Conservation (phyloP, 257 asterid genomes). For the Przewalskia tangutica region DNA sequence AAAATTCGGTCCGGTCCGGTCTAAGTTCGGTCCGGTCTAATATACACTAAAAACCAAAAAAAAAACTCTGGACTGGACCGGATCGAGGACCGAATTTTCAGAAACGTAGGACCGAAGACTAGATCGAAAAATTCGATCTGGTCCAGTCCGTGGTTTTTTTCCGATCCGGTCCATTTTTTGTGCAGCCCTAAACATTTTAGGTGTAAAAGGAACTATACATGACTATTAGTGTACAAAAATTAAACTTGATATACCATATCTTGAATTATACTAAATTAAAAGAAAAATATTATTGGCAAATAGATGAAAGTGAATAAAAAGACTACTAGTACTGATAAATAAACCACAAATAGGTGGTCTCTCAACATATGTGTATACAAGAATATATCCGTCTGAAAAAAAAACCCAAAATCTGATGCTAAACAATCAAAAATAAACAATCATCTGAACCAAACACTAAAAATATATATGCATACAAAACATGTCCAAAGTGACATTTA, state of each 20-base stretch:
- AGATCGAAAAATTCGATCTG: too few relatives aligned
- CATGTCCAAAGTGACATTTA: neutral
- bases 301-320: neutral
- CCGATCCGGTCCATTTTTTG: too few relatives aligned
- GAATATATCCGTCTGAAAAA: neutral
- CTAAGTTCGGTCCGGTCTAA: too few relatives aligned
- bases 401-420: neutral
- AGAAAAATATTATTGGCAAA: neutral
- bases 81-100: too few relatives aligned
- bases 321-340: neutral
- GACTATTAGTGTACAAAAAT: neutral
- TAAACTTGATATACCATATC: neutral
- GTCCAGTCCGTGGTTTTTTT: too few relatives aligned
- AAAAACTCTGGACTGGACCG: too few relatives aligned
- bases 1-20: too few relatives aligned
- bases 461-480: neutral
- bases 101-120: too few relatives aligned
- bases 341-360: slow-evolving; percentile 3
- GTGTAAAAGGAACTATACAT: neutral
- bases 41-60: too few relatives aligned
- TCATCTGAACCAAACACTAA: neutral
- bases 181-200: too few relatives aligned
- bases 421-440: neutral
- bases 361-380: slow-evolving; percentile 2
- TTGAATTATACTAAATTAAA: neutral